Conservation (phyloP, 768 basidiomycete genomes). For the Hydnomerulius pinastri region DNA sequence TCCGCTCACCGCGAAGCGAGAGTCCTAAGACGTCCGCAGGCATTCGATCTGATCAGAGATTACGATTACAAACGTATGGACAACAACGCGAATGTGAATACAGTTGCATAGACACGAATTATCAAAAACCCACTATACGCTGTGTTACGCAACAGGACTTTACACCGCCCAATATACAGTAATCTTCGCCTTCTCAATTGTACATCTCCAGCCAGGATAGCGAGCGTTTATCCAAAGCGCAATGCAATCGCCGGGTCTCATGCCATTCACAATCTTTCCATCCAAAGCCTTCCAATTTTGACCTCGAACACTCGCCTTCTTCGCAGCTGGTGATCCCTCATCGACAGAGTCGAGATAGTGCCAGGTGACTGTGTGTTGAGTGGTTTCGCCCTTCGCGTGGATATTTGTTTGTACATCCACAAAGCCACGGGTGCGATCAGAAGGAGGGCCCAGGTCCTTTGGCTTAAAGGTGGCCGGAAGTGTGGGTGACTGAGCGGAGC, state of each 20-base stretch:
- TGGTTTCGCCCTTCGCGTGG: not conserved
- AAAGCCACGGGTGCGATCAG: not conserved
- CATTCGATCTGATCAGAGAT: too few species aligned
- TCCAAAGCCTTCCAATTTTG: slow-evolving; percentile 7
- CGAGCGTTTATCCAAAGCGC: slow-evolving; percentile 11
- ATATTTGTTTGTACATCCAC: not conserved
- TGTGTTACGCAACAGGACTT: too few species aligned
- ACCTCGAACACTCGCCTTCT: not conserved
- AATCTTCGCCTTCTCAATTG: not conserved
- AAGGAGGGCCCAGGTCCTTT: not conserved
- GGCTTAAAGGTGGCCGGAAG: not conserved
- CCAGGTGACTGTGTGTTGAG: not conserved
- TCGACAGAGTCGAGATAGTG: not conserved
- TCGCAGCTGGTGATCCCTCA: slow-evolving; percentile 1
- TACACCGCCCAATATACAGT: slow-evolving; percentile 9
- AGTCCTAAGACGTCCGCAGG: too few species aligned
- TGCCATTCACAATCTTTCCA: slow-evolving; percentile 1
- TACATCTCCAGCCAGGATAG: not conserved
- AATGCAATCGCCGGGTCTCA: slow-evolving; percentile 6
- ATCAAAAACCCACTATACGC: too few species aligned
- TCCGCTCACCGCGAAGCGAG: too few species aligned
- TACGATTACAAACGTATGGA: too few species aligned
- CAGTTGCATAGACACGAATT: too few species aligned
- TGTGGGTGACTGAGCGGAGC: not conserved
- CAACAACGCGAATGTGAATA: too few species aligned